A percentile compares a stretch with the other conserved stretches of the same genome.
Evolutionary conservation across 768 basidiomycete genomes (phyloP).

Genomic region (Sarcomyxa edulis): DNA sequence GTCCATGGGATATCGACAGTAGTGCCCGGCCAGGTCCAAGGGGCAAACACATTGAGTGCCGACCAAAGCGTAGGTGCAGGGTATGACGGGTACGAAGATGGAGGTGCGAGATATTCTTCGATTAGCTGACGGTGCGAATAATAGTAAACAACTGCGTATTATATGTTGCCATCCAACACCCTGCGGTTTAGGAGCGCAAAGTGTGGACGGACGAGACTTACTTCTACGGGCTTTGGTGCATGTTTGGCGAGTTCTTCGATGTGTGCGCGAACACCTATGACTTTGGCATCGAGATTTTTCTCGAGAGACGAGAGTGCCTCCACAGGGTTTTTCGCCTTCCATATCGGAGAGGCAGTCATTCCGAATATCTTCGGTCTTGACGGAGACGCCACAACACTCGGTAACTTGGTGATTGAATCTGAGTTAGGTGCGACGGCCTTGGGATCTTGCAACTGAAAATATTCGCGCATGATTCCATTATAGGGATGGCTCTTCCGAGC

Average conservation of each 20-base stretch:
- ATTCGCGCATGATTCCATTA: slow-evolving; percentile 71
- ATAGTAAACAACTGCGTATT: neutral
- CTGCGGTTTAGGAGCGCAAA: no score
- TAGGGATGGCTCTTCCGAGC: slow-evolving; percentile 72
- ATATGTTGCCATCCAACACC: neutral
- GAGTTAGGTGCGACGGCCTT: no score
- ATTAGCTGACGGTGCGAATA: slow-evolving; percentile 39
- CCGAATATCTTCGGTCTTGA: slow-evolving; percentile 83
- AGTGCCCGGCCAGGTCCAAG: no score
- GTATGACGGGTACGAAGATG: slow-evolving; percentile 44
- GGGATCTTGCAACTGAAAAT: slow-evolving; percentile 35
- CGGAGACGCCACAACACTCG: no score
- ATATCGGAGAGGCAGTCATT: slow-evolving; percentile 89
- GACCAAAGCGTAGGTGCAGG: slow-evolving; percentile 40
- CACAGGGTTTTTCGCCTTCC: slow-evolving; percentile 67
- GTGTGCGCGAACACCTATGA: slow-evolving; percentile 71
- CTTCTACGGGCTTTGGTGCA: slow-evolving; percentile 65
- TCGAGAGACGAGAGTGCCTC: slow-evolving; percentile 63
- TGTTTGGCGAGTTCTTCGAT: slow-evolving; percentile 57
- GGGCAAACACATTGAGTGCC: slow-evolving; percentile 29
- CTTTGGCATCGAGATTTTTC: slow-evolving; percentile 65
- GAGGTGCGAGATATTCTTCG: slow-evolving; percentile 49
- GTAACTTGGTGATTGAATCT: no score
- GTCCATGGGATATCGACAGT: slow-evolving; percentile 53
- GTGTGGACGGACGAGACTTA: slow-evolving; percentile 23